Percentiles rank a stretch among this genome's conserved stretches.
These are phyloP conservation scores for Penicillium sp. DNA, from an alignment of 2,329 filamentous ascomycete species.

Conservation along the genomic window DNA sequence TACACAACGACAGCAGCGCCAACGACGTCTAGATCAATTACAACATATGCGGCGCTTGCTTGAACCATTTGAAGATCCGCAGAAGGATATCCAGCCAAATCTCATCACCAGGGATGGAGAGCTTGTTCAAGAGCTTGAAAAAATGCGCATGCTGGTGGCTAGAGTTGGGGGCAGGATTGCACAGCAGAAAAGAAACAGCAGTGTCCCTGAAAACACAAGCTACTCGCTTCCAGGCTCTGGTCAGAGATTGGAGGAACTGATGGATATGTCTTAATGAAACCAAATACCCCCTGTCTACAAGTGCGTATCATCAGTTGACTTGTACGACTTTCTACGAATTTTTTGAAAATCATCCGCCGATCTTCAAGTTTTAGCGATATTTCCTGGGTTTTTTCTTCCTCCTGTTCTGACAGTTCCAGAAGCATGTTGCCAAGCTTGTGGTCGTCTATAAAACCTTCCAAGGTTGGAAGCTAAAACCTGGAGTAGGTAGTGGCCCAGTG, in stretches of 20 bases:
- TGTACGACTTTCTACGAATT: background rate
- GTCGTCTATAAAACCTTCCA: too few relatives aligned
- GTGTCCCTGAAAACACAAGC: conserved; percentile 16
- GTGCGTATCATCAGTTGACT: background rate
- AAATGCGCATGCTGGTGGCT: conserved; percentile 50
- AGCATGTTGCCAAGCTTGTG: too few relatives aligned
- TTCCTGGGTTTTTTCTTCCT: too few relatives aligned
- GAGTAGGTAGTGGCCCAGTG: too few relatives aligned
- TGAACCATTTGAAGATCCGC: conserved; percentile 52
- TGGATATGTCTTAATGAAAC: conserved; percentile 39
- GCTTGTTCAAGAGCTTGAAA: conserved; percentile 51
- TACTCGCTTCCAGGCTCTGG: conserved; percentile 30
- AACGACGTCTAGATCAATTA: conserved; percentile 50
- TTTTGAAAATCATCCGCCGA: too few relatives aligned
- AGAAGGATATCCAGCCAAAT: conserved; percentile 56
- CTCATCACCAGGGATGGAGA: conserved; percentile 55
- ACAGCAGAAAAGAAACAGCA: conserved; percentile 26
- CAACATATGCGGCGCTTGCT: conserved; percentile 49
- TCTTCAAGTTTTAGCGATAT: too few relatives aligned
- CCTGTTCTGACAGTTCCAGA: too few relatives aligned
- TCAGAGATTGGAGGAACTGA: conserved; percentile 38
- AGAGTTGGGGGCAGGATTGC: conserved; percentile 42
- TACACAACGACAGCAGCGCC: conserved; percentile 46
- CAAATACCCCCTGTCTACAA: conserved; percentile 6
- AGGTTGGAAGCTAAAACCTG: too few relatives aligned